Percentiles rank a stretch among this genome's conserved stretches.
Conservation (phyloP, 2,329 filamentous ascomycete species). For the Passalora sequoiae region DNA sequence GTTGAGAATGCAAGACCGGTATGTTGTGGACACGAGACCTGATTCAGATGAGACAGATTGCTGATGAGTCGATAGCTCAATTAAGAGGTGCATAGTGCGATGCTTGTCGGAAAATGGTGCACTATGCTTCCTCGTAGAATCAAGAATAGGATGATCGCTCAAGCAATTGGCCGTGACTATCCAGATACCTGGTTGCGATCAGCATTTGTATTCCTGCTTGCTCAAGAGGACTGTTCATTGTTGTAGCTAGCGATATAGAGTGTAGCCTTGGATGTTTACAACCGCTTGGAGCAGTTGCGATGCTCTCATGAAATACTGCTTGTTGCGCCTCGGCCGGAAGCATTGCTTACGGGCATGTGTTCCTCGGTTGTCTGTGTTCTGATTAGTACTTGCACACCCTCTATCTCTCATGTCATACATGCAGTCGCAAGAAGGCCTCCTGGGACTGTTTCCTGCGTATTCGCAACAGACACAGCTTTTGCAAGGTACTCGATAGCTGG, state of each 20-base stretch:
- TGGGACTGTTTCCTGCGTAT: conserved; percentile 34
- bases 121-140: too few relatives aligned
- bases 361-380: conserved; percentile 45
- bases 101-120: too few relatives aligned
- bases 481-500: conserved; percentile 50
- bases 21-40: too few relatives aligned
- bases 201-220: not conserved
- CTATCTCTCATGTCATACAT: conserved; percentile 24
- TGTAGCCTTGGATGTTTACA: conserved; percentile 39
- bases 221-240: conserved; percentile 34
- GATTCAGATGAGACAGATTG: too few relatives aligned
- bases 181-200: conserved; percentile 37
- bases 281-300: conserved; percentile 45
- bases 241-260: conserved; percentile 43
- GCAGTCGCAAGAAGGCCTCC: conserved; percentile 45
- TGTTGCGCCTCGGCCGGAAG: conserved; percentile 43
- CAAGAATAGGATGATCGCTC: too few relatives aligned
- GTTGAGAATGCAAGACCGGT: too few relatives aligned
- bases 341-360: conserved; percentile 50
- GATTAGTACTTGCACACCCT: conserved; percentile 4
- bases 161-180: conserved; percentile 40
- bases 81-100: too few relatives aligned
- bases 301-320: conserved; percentile 44
- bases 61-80: too few relatives aligned
- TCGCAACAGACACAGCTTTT: conserved; percentile 43